A percentile compares a stretch with the other conserved stretches of the same genome.
phyloP scores from a whole-genome alignment of 805 yeast species.

The Teunomyces kruisii region DNA sequence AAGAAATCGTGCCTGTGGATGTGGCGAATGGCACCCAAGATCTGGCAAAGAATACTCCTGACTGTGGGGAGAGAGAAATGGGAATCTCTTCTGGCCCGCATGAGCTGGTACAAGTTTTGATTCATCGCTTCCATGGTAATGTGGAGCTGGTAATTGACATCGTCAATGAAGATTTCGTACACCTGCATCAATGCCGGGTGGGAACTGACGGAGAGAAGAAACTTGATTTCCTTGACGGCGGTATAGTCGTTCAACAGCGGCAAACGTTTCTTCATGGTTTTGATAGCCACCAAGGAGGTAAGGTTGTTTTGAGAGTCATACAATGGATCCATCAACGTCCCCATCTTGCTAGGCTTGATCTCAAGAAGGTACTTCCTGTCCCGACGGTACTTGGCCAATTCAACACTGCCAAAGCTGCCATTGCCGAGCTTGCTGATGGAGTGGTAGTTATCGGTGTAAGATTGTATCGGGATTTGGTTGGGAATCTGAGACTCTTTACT shows the following conservation, averaged over 20 bases:
- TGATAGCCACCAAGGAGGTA: conserved; percentile 66
- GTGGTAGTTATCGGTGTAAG: conserved; percentile 37
- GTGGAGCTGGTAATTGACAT: conserved; percentile 56
- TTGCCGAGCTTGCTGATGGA: conserved; percentile 58
- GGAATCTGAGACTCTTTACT: conserved; percentile 1
- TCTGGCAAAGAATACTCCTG: conserved; percentile 67
- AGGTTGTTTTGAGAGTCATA: conserved; percentile 18
- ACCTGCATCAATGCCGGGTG: conserved; percentile 74
- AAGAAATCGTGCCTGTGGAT: conserved; percentile 69
- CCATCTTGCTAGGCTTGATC: conserved; percentile 19
- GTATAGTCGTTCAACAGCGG: conserved; percentile 30
- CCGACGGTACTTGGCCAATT: conserved; percentile 53
- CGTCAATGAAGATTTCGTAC: conserved; percentile 78
- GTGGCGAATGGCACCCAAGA: conserved; percentile 76
- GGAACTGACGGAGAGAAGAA: conserved; percentile 64
- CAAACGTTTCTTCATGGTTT: conserved; percentile 65
- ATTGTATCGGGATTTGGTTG: conserved; percentile 11
- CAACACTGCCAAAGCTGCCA: conserved; percentile 76
- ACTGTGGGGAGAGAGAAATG: conserved; percentile 59
- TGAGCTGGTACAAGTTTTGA: conserved; percentile 75
- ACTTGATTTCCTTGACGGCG: conserved; percentile 62
- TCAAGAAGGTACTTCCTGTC: conserved; percentile 18
- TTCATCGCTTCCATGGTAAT: conserved; percentile 90
- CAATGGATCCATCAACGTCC: conserved; percentile 52
- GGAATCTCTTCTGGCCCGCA: conserved; percentile 56